Evolutionary conservation across 305 asterid species (phyloP), one percentile per base, ranked within the genome.

Genomic region (Fraxinus sp.): DNA sequence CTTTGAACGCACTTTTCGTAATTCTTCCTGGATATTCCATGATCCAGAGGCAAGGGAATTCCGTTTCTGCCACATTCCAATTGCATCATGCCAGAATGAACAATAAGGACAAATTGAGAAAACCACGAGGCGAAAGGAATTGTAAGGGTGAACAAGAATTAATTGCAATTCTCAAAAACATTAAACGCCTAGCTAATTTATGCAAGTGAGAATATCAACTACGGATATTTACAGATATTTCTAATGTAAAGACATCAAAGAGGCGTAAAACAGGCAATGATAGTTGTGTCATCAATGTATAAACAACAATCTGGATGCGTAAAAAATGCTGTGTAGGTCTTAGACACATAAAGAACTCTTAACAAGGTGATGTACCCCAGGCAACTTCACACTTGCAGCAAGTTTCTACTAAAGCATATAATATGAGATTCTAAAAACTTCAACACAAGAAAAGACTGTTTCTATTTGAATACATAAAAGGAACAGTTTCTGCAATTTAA

Each of bases 1-100:
- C 88, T 93, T 94, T 41, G 95, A 88, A 72, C 98, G 91, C 57
- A 97, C 92, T 88, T 90, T 92, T 80, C 93, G 89, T 71, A 93
- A 77, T 88, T 97, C 98, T 84, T 97, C 96, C 84, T 89, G 92
- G 77, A 94, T 91, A 89, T 94, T 90, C 97, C 97, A 97, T 32
- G 97, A 88, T 76, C 97, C 97, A 84, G 97, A 89, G 77, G 95
- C 88, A 87, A 89, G 90, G 83, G 90, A 90, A 85, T 78, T 89
- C 84, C 87, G 89, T 86, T 88, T 90, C 98, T 95, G 89, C 84
- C 79, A 83, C 30, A 79, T 79, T 76, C 78, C 79, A 86, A 87
- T 79, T 18, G 79, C 44, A 86, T 46, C 57, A 44, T 74, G 46
- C 33, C 76, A 84, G 3, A 44, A 74, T 79, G 75, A 83, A 76